Evolutionary conservation across 352 stramenopile species (phyloP), one percentile per base, ranked within the genome.

Genomic region (Phytopythium helicoides): DNA sequence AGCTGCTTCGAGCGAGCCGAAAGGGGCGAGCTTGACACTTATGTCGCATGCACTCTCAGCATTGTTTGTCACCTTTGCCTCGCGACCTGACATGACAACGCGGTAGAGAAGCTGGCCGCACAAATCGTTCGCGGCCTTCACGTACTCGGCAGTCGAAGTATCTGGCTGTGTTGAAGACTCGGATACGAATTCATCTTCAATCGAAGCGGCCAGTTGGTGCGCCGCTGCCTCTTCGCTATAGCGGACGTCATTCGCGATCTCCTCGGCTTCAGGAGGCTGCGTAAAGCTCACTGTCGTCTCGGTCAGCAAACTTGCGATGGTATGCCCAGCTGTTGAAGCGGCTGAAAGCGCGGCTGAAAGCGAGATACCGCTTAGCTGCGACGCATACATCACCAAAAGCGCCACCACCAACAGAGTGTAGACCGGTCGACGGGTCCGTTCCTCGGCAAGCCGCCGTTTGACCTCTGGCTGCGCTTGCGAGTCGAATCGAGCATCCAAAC

Each of bases 1-100:
- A 39, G 76, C 47, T 16, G 47, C 58, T 11, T 73, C 51, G 5
- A 53, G 33, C 11, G 70, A 70, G 15, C 47, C 41, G 4, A 41
- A 48, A 3, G 62, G 45, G 12, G 73, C 60, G 39, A 75, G 54
- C 16, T 58, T 74, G 2, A 81, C 67, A 21, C 72, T 72, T 14
- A 73, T 63, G 56, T 84, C 65, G 47, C 76, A 87, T 1, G 69
- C 72, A 3, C 58, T 62, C 19, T 74, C 42, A 15, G 73, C 72
- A 26, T 64, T 46, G n/a, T 68, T 58, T 14, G 67, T 75, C 16
- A 73, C 59, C 7, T 38, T 62, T 9, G 45, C 18, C 28, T 86
- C 70, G 37, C 71, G 56, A n/a, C 73, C 60, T 0, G 66, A 76
- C 36, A 68, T 71, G 35, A 86, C 62, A 8, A 87, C 57, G 21